These are phyloP conservation scores for Puccinia polysora DNA, from an alignment of 1,284 basidiomycete genomes.

Conservation along the genomic window DNA sequence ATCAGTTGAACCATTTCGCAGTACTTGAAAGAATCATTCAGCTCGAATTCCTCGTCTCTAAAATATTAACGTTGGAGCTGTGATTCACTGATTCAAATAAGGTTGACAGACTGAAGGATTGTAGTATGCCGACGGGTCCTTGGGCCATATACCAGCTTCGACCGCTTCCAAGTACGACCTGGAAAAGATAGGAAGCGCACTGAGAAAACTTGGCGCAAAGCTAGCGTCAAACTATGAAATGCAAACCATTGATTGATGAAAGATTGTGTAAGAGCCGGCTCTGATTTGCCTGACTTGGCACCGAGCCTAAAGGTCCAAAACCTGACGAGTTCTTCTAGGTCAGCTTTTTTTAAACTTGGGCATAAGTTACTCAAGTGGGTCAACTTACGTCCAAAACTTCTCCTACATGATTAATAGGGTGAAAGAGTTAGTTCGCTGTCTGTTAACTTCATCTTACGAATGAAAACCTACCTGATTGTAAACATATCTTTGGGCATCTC, in stretches of 20 bases:
- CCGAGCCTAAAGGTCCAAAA: conserved; percentile 73
- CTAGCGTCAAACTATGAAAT: not conserved
- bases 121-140: conserved; percentile 60
- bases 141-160: conserved; percentile 61
- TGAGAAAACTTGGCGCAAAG: not conserved
- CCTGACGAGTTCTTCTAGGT: not conserved
- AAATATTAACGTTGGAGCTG: too few relatives aligned
- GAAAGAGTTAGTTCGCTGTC: not conserved
- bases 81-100: not conserved
- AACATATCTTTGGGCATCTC: conserved; percentile 69
- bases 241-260: conserved; percentile 11
- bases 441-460: not conserved
- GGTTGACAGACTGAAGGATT: conserved; percentile 62
- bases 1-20: too few relatives aligned
- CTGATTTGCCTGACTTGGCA: conserved; percentile 32
- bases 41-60: not conserved
- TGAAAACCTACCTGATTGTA: conserved; percentile 60
- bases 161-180: conserved; percentile 71
- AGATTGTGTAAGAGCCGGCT: not conserved
- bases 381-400: conserved; percentile 34
- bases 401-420: not conserved
- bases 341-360: not conserved
- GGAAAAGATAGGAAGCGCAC: too few relatives aligned
- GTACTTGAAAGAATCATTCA: not conserved
- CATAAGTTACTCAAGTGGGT: not conserved